A percentile compares a stretch with the other conserved stretches of the same genome.
Conservation (phyloP, 257 asterid genomes). For the Jasminum sambac region DNA sequence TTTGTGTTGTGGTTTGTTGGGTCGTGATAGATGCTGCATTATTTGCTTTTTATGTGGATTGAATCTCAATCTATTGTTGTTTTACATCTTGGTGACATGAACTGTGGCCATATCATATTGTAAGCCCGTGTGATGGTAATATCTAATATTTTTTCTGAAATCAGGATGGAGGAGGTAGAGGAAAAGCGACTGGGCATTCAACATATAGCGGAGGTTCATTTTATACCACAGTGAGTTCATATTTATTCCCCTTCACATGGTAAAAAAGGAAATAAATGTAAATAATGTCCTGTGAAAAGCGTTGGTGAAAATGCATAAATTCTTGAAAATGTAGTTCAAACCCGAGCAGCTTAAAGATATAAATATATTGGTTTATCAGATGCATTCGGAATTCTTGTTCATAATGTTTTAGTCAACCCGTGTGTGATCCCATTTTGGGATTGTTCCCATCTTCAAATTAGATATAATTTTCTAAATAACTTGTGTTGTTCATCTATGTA, state of each 20-base stretch:
- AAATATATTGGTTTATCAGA: not conserved
- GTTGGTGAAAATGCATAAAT: not conserved
- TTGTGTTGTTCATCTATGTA: not conserved
- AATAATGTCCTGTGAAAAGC: not conserved
- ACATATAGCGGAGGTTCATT: slow-evolving; percentile 43
- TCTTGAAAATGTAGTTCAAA: not conserved
- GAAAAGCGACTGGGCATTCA: slow-evolving; percentile 38
- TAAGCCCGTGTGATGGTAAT: not conserved
- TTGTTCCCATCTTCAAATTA: not conserved
- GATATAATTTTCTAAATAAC: not conserved
- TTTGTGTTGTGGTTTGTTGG: not conserved
- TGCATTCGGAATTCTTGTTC: not conserved
- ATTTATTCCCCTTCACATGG: slow-evolving; percentile 1
- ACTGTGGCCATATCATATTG: not conserved
- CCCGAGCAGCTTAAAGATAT: not conserved
- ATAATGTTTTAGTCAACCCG: not conserved
- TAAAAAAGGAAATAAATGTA: not conserved
- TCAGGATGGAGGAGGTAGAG: slow-evolving; percentile 46
- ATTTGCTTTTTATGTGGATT: not conserved
- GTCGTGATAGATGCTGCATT: not conserved
- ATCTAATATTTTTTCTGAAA: slow-evolving; percentile 10
- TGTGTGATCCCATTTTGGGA: not conserved
- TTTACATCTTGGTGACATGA: not conserved
- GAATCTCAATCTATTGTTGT: not conserved
- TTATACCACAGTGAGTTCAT: slow-evolving; percentile 39